Evolutionary conservation across 148 eudicot species (phyloP).

Genomic region (Cornus suecica): DNA sequence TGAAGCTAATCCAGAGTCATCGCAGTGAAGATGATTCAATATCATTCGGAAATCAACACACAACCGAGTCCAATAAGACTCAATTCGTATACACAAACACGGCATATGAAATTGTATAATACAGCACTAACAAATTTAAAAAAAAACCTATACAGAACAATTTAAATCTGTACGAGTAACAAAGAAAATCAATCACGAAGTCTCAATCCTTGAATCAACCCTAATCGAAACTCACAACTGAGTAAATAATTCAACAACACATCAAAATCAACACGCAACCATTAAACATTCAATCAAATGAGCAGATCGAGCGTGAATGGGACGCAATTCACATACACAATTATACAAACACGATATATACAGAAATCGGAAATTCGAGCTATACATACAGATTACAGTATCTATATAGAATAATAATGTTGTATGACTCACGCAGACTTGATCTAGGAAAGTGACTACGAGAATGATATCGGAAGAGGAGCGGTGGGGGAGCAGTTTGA

Average conservation of each 20-base stretch:
- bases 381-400: no score
- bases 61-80: background rate
- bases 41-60: background rate
- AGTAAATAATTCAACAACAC: background rate
- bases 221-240: background rate
- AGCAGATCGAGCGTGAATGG: background rate
- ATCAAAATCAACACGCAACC: background rate
- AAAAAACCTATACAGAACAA: background rate
- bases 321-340: background rate
- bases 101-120: background rate
- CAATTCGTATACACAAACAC: background rate
- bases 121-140: background rate
- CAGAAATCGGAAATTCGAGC: background rate
- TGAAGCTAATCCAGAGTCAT: background rate
- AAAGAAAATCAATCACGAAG: background rate
- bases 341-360: background rate
- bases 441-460: constrained; percentile 33
- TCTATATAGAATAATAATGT: background rate
- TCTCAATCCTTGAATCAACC: background rate
- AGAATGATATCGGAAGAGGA: constrained; percentile 25
- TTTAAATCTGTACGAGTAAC: background rate
- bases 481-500: constrained; percentile 31
- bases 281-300: background rate
- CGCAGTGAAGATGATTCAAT: background rate
- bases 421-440: constrained; percentile 34